Evolutionary conservation across 139 green algal species (phyloP), one percentile per base, ranked within the genome.

Genomic region (Gonium pectorale): DNA sequence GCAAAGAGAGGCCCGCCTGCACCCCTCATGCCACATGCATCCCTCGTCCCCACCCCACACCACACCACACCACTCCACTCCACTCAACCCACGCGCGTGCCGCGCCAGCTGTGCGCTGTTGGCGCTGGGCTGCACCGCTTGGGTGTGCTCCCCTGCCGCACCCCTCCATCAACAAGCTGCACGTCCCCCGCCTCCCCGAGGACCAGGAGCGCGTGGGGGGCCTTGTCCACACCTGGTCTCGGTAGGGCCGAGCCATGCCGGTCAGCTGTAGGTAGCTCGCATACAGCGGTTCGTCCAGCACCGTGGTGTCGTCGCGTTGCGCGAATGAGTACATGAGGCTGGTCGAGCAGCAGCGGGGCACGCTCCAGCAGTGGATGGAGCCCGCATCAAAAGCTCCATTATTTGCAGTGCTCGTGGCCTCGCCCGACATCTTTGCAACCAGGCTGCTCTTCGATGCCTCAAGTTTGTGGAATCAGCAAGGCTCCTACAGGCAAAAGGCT

Each of bases 201-300:
- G n/a, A n/a, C n/a, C n/a, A n/a, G n/a, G n/a, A n/a, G n/a, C n/a
- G n/a, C n/a, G n/a, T n/a, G n/a, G n/a, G n/a, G n/a, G n/a, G n/a
- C n/a, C n/a, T n/a, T 46, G 35, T 7, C 2, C 68, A 8, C 29
- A 80, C 80, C 80, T 72, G 15, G 13, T 88, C 73, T 54, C 64
- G 62, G n/a, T 88, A 88, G 11, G 81, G 82, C 37, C 83, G 73
- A 0, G 51, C 24, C 3, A 68, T 17, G 21, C 89, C 89, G 7
- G 92, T 93, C 9, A 71, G 40, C 8, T 62, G 79, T 3, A 94
- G 80, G 72, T 91, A 95, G 52, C 70, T 77, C 17, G 91, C 92
- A 52, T 95, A 95, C 22, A 95, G 88, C 0, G 92, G 92, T 66
- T 95, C 92, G 43, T 95, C 92, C 15, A 92, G 62, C 33, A 92